phyloP scores from a whole-genome alignment of 1,284 basidiomycete genomes.

The Naganishia albida region DNA sequence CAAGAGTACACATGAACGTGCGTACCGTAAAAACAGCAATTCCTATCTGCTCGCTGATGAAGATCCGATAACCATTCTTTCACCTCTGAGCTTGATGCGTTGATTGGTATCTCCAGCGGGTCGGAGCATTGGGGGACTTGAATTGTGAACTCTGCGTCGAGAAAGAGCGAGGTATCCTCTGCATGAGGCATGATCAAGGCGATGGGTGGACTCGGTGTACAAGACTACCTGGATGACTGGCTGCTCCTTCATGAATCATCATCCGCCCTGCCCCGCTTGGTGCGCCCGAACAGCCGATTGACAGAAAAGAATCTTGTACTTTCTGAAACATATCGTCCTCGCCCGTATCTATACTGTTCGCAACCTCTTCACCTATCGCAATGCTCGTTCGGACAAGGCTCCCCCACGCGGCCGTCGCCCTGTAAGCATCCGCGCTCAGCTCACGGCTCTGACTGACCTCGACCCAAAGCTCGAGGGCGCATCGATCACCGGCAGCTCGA shows the following conservation, averaged over 20 bases:
- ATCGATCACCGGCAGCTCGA: slow-evolving; percentile 9
- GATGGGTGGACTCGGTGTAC: neutral
- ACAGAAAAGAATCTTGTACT: no score
- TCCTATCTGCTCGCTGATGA: neutral
- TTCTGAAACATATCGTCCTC: no score
- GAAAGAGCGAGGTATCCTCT: neutral
- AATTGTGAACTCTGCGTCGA: slow-evolving; percentile 2
- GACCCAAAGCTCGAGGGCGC: slow-evolving; percentile 1
- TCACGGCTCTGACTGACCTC: neutral
- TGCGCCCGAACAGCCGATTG: no score
- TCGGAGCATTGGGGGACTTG: slow-evolving; percentile 2
- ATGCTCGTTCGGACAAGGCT: slow-evolving; percentile 16
- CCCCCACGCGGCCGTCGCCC: neutral
- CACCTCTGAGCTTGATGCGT: neutral
- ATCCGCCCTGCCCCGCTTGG: no score
- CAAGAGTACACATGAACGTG: neutral
- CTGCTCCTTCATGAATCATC: neutral
- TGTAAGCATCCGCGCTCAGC: neutral
- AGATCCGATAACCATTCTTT: neutral
- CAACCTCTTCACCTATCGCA: neutral
- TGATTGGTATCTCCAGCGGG: slow-evolving; percentile 2
- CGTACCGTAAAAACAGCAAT: slow-evolving; percentile 30
- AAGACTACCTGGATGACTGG: neutral
- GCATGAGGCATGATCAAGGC: neutral
- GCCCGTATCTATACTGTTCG: no score